phyloP scores from a whole-genome alignment of 1,139 yeast species.

The Maudiozyma humilis region DNA sequence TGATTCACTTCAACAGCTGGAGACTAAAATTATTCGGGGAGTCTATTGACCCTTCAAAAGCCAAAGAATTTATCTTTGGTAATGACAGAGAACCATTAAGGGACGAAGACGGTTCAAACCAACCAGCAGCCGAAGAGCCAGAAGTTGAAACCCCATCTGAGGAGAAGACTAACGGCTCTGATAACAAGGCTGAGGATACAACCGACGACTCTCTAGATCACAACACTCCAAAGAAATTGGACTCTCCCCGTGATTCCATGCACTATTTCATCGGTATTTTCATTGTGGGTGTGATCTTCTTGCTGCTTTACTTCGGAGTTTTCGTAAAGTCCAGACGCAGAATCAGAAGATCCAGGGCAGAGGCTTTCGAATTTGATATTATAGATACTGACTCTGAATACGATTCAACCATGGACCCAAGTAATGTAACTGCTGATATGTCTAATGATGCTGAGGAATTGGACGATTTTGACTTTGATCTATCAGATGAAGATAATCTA shows the following conservation, averaged over 20 bases:
- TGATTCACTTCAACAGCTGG: conserved; percentile 59
- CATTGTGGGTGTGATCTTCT: conserved; percentile 49
- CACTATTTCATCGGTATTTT: conserved; percentile 52
- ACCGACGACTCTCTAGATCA: conserved; percentile 13
- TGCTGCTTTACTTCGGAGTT: conserved; percentile 45
- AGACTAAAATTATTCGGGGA: conserved; percentile 79
- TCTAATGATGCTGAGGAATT: conserved; percentile 16
- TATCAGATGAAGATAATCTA: conserved; percentile 27
- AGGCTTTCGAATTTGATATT: conserved; percentile 71
- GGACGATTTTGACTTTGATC: conserved; percentile 29
- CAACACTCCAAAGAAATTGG: conserved; percentile 19
- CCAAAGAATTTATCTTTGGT: conserved; percentile 40
- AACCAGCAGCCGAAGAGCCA: background rate
- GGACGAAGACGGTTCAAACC: background rate
- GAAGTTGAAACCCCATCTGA: conserved; percentile 2
- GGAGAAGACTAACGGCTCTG: background rate
- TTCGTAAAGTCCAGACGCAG: conserved; percentile 40
- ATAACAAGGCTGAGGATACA: background rate
- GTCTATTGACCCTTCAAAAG: conserved; percentile 53
- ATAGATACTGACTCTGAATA: conserved; percentile 47
- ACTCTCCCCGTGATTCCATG: conserved; percentile 21
- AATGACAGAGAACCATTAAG: conserved; percentile 35
- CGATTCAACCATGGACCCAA: conserved; percentile 25
- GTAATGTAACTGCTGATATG: conserved; percentile 11
- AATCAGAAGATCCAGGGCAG: conserved; percentile 55